Evolutionary conservation across 2,329 filamentous ascomycete species (phyloP).

Genomic region (Simplicillium sp.): DNA sequence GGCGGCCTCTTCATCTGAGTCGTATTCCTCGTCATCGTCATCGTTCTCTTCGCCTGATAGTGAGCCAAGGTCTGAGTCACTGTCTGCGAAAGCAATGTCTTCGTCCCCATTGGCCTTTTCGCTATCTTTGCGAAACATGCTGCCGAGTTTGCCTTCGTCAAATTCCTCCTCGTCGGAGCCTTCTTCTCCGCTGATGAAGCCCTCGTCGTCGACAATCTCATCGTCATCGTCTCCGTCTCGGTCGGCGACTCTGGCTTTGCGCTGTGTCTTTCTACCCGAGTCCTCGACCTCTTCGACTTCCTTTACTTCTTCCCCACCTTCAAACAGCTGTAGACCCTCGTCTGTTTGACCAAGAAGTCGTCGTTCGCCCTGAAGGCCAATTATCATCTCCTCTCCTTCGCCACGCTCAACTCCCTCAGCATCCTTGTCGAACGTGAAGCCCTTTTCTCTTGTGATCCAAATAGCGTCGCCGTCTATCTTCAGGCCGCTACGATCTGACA

Average conservation of each 20-base stretch:
- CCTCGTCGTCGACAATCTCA: conserved; percentile 41
- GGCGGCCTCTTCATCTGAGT: conserved; percentile 60
- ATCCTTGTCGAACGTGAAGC: conserved; percentile 65
- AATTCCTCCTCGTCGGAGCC: conserved; percentile 50
- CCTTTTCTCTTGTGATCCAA: conserved; percentile 67
- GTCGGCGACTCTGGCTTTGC: conserved; percentile 49
- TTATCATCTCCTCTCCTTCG: conserved; percentile 91
- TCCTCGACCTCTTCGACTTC: conserved; percentile 44
- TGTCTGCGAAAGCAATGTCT: conserved; percentile 87
- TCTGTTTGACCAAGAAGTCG: conserved; percentile 74
- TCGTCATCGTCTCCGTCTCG: conserved; percentile 51
- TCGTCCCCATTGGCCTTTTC: conserved; percentile 48
- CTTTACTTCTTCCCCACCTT: conserved; percentile 60
- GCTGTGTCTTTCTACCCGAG: conserved; percentile 49
- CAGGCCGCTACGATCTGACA: conserved; percentile 94
- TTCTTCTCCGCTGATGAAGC: conserved; percentile 41
- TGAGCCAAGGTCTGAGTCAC: conserved; percentile 91
- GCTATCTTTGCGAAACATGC: conserved; percentile 44
- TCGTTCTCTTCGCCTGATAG: conserved; percentile 51
- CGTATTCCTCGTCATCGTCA: conserved; percentile 37
- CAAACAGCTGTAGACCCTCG: conserved; percentile 77
- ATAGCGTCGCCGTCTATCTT: conserved; percentile 96
- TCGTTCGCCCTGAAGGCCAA: conserved; percentile 76
- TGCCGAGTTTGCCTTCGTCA: conserved; percentile 49
- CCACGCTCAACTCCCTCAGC: conserved; percentile 65